Evolutionary conservation across 495 filamentous ascomycete species (phyloP), one percentile per base, ranked within the genome.

Genomic region (Xylaria bambusicola): DNA sequence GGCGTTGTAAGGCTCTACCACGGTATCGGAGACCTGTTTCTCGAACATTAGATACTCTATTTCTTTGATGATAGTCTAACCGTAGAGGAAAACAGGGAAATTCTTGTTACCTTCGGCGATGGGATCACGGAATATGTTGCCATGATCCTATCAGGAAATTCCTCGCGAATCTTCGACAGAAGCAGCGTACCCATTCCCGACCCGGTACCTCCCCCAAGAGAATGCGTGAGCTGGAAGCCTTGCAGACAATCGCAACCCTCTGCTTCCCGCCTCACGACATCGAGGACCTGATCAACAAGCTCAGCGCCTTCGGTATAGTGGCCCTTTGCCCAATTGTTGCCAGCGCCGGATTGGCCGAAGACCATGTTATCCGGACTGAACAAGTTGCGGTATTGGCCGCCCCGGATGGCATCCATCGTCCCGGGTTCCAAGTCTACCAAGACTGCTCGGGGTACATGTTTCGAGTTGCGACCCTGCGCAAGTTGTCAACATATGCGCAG

Each of bases 301-400:
- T 97, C 93, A 69, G 93, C 93, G 82, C 93, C 93, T 84, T 97
- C 93, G 60, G 93, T 97, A 85, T 97, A 97, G 81, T 97, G 93
- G 73, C 93, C 93, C 87, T 97, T 97, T 72, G 93, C 93, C 93
- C 93, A 97, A 83, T 97, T 97, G 89, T 97, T 97, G 81, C 93
- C 93, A 68, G 93, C 93, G 81, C 93, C 92, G 64, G 93, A 97
- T 82, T 97, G 93, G 64, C 93, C 93, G 79, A 97, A 97, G 73
- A 97, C 90, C 81, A 97, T 96, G 85, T 97, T 97, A 82, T 97
- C 93, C 67, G 93, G 93, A 67, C 93, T 91, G 89, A 97, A 97
- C 72, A 97, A 90, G 81, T 96, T 88, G 71, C 93, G 93, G 77
- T 97, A 97, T 58, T 93, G 93, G 76, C 93, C 93, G 69, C 92